Base-by-base conservation (phyloP, 306 rosid species). In the Gynostemma pentaphyllum region DNA sequence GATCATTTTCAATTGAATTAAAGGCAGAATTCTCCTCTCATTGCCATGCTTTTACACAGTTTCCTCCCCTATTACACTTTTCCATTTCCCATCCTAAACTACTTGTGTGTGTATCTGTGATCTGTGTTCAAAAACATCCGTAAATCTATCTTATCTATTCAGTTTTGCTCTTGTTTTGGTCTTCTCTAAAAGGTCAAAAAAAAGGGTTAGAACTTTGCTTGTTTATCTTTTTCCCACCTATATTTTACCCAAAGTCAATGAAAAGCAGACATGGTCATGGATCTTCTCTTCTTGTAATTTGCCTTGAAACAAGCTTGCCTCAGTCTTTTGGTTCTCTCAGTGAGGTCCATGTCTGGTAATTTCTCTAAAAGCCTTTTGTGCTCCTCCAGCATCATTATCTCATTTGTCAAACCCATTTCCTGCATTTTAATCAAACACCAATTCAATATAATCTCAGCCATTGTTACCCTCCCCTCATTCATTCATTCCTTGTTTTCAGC, bases 241-340 rank as follows among this genome's bases (percentile, higher is more conserved):
- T 44, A 1, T 42, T 42, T 10, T 12, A n/a, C n/a, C n/a, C n/a
- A 49, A 12, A 22, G 64, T 8, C 10, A 37, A 10, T 18, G 64
- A 34, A 9, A n/a, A 27, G 23, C 22, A 12, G 29, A 54, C 21
- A 16, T 56, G 10, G 14, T 40, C 67, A 64, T 45, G 4, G 51
- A 56, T 65, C 73, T 77, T 66, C 74, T 82, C 62, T 70, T 87
- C 77, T 77, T 83, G 84, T 80, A 76, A 41, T 82, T 83, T 11
- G 92, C 82, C 66, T 88, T 91, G 71, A 88, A 83, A 66, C 78
- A 74, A 27, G 88, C 84, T 39, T 91, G 95, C 71, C 98, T 85
- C 37, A 91, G 76, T 76, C 69, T 91, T 78, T 83, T 91, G 67
- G 82, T 66, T 60, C 76, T 67, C 65, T 70, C 62, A 14, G 68